phyloP scores from a whole-genome alignment of 139 green algal species.

The Eudorina sp. region DNA sequence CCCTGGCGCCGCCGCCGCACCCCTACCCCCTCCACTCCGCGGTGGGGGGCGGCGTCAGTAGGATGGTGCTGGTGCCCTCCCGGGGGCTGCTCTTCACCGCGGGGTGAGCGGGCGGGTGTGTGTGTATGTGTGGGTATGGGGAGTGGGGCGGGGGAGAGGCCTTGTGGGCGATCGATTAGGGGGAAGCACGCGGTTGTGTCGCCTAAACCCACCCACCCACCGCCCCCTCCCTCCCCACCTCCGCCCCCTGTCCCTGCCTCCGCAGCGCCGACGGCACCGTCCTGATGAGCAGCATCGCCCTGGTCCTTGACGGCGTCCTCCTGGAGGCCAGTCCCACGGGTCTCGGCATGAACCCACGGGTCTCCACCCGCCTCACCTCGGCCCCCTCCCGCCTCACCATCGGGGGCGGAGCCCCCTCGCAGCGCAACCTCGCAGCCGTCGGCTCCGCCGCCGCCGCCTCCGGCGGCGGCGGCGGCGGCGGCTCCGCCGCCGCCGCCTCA shows the following conservation, averaged over 20 bases:
- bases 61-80: conserved; percentile 56
- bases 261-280: conserved; percentile 62
- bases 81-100: conserved; percentile 60
- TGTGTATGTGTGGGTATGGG: not conserved
- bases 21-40: conserved; percentile 57
- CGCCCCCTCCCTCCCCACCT: not conserved
- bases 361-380: not conserved
- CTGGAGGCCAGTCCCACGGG: conserved; percentile 7
- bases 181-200: not conserved
- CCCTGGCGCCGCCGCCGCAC: not conserved
- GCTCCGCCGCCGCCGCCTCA: not conserved
- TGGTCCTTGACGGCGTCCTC: conserved; percentile 55
- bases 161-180: too few species aligned
- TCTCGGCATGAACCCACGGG: not conserved
- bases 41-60: conserved; percentile 39
- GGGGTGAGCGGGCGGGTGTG: conserved; percentile 15
- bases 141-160: not conserved
- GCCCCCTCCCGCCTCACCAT: not conserved
- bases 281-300: conserved; percentile 52
- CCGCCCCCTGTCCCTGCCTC: not conserved
- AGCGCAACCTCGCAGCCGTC: not conserved
- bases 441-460: not conserved
- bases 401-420: not conserved
- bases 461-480: not conserved
- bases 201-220: too few species aligned